These are phyloP conservation scores for Penicillium pancosmium DNA, from an alignment of 495 filamentous ascomycete species.

Conservation along the genomic window DNA sequence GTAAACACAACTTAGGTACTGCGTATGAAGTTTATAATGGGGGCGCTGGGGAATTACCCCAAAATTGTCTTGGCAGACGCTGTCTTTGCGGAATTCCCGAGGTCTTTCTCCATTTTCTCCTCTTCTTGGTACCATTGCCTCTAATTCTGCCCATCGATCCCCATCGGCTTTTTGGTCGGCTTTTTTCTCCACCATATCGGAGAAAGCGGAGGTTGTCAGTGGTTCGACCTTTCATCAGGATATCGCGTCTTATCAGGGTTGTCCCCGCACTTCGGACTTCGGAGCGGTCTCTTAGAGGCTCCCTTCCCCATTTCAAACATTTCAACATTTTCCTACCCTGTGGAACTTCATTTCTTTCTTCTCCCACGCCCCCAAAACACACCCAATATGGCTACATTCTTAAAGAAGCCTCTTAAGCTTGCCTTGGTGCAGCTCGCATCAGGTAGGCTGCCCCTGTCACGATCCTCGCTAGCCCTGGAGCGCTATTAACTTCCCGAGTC, in stretches of 20 bases:
- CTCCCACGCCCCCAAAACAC: not conserved
- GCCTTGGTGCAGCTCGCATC: conserved; percentile 81
- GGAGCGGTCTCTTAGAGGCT: conserved; percentile 1
- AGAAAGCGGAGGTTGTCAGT: not conserved
- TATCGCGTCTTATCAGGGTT: conserved; percentile 3
- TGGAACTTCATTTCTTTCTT: not conserved
- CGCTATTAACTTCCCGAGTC: not conserved
- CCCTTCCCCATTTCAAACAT: not conserved
- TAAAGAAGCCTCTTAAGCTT: conserved; percentile 77
- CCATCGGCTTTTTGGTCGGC: conserved; percentile 5
- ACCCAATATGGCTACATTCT: conserved; percentile 51
- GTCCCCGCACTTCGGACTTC: conserved; percentile 11
- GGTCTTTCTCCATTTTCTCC: not conserved
- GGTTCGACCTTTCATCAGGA: not conserved
- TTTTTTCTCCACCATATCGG: not conserved
- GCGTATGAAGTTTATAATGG: not conserved
- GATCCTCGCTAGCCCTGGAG: not conserved
- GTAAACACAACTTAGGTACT: not conserved
- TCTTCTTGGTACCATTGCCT: not conserved
- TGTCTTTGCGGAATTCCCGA: not conserved
- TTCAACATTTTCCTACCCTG: not conserved
- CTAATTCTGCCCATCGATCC: not conserved
- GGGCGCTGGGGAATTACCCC: not conserved
- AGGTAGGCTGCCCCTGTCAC: conserved; percentile 39
- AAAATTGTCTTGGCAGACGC: not conserved